Percentiles rank a stretch among this genome's conserved stretches.
These are phyloP conservation scores for Pichia sp. DNA, from an alignment of 1,139 yeast species.

Conservation along the genomic window DNA sequence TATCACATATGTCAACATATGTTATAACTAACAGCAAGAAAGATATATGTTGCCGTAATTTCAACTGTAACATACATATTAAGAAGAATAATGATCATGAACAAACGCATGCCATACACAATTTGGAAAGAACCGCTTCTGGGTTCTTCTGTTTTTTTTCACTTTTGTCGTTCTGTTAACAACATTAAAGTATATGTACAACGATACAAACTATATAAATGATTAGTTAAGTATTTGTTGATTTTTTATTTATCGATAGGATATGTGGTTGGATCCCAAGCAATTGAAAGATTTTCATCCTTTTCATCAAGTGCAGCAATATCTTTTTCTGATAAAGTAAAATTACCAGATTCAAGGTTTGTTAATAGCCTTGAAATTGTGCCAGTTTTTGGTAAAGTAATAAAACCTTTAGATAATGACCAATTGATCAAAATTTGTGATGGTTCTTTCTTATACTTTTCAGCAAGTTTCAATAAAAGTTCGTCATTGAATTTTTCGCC, in stretches of 20 bases:
- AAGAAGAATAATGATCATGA: too few relatives aligned
- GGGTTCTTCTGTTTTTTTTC: too few relatives aligned
- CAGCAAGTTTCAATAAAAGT: slow-evolving; percentile 35
- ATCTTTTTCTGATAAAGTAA: slow-evolving; percentile 37
- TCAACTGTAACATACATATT: too few relatives aligned
- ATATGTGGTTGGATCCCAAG: slow-evolving; percentile 30
- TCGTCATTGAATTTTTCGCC: slow-evolving; percentile 45
- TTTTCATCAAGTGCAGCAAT: slow-evolving; percentile 16
- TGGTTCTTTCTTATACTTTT: slow-evolving; percentile 33
- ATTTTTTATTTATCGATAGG: slow-evolving; percentile 21
- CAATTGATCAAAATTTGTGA: slow-evolving; percentile 42
- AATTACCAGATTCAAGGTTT: slow-evolving; percentile 26
- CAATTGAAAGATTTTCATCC: slow-evolving; percentile 21
- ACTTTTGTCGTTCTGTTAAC: too few relatives aligned
- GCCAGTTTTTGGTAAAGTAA: slow-evolving; percentile 61
- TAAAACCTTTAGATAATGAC: slow-evolving; percentile 47
- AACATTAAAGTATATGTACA: too few relatives aligned
- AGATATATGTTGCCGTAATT: too few relatives aligned
- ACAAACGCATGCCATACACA: too few relatives aligned
- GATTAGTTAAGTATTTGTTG: too few relatives aligned
- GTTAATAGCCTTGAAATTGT: slow-evolving; percentile 45
- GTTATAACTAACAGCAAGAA: too few relatives aligned
- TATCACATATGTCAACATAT: too few relatives aligned
- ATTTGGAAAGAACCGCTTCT: too few relatives aligned
- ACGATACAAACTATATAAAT: neutral